phyloP scores from a whole-genome alignment of 768 basidiomycete species.

The Kwoniella mangroviensis region DNA sequence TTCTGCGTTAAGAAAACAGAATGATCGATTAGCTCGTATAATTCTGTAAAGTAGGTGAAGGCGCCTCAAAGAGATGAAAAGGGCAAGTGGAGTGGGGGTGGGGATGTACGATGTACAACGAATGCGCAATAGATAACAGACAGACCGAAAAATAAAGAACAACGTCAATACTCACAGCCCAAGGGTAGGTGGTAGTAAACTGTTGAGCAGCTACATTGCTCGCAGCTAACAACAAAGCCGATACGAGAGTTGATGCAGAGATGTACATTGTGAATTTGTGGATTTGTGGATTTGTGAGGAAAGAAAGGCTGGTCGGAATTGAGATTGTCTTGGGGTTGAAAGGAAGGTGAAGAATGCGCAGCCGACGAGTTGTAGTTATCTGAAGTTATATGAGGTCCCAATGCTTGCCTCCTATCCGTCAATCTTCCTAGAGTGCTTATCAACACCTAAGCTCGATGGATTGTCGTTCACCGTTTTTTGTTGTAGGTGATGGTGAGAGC shows the following conservation, averaged over 20 bases:
- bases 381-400: too few species aligned
- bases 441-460: too few species aligned
- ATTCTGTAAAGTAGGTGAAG: not conserved
- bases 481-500: not conserved
- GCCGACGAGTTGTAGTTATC: too few species aligned
- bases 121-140: too few species aligned
- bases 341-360: slow-evolving; percentile 3
- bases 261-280: slow-evolving; percentile 7
- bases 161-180: slow-evolving; percentile 30
- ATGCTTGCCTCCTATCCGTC: too few species aligned
- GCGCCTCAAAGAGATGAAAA: not conserved
- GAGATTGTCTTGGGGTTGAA: not conserved
- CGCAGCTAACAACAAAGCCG: slow-evolving; percentile 13
- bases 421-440: too few species aligned
- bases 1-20: slow-evolving; percentile 22
- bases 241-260: slow-evolving; percentile 8
- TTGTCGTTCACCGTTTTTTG: too few species aligned
- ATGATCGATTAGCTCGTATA: not conserved
- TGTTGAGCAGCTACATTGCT: slow-evolving; percentile 5
- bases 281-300: not conserved
- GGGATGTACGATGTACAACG: not conserved
- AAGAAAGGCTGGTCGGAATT: not conserved
- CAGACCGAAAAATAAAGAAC: too few species aligned
- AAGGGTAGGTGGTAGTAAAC: slow-evolving; percentile 35
- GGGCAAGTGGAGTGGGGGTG: not conserved